Evolutionary conservation across 2,329 filamentous ascomycete genomes (phyloP).

Genomic region (Phialophora expanda): DNA sequence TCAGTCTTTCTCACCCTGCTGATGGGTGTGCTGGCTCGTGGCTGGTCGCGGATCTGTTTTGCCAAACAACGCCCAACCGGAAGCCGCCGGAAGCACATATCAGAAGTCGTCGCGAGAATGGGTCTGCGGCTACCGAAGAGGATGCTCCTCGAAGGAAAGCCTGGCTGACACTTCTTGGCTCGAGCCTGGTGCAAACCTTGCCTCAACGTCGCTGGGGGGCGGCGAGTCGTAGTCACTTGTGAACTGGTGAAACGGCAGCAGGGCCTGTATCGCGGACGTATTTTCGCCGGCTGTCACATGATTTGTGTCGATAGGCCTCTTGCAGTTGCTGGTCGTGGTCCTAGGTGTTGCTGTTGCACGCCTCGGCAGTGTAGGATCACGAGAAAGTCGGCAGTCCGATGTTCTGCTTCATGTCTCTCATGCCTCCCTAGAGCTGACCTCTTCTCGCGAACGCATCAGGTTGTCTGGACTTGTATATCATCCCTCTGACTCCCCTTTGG

Average conservation of each 20-base stretch:
- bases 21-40: background rate
- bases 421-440: background rate
- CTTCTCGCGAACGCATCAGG: background rate
- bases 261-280: background rate
- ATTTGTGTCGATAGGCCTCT: background rate
- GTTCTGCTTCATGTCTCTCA: background rate
- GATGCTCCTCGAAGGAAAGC: background rate
- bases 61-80: conserved; percentile 1
- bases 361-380: background rate
- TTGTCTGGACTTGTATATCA: background rate
- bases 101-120: background rate
- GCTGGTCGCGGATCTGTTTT: background rate
- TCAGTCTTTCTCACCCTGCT: background rate
- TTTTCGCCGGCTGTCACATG: background rate
- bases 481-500: background rate
- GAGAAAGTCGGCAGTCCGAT: background rate
- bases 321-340: background rate
- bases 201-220: background rate
- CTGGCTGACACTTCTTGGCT: background rate
- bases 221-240: background rate
- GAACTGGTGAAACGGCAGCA: background rate
- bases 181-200: background rate
- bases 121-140: background rate
- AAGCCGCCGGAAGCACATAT: background rate
- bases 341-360: background rate